phyloP scores from a whole-genome alignment of 345 rosid species.

The Bruguiera sexangula region DNA sequence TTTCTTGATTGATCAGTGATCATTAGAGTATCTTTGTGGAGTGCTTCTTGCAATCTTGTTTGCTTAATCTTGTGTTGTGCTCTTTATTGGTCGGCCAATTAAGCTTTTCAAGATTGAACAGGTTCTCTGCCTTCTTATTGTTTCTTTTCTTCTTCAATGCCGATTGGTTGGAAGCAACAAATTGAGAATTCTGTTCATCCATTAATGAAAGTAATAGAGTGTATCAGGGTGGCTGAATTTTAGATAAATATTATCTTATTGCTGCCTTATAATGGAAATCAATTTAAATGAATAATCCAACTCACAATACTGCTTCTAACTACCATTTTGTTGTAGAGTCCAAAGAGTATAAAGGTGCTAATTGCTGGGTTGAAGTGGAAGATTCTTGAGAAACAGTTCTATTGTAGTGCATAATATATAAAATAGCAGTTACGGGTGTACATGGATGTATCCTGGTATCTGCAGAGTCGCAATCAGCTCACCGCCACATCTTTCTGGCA shows the following conservation, averaged over 20 bases:
- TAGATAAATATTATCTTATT: background rate
- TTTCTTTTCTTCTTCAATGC: background rate
- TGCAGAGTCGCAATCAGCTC: conserved; percentile 23
- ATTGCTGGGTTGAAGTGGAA: conserved; percentile 12
- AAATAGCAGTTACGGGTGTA: conserved; percentile 12
- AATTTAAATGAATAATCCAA: background rate
- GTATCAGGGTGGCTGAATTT: too few relatives aligned
- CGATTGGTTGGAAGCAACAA: background rate
- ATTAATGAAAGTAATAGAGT: too few relatives aligned
- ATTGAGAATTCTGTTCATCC: conserved; percentile 5
- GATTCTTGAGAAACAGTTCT: background rate
- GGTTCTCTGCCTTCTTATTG: background rate
- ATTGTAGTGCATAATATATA: background rate
- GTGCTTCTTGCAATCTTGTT: background rate
- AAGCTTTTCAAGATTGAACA: background rate
- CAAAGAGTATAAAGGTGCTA: conserved; percentile 12
- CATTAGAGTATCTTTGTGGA: too few relatives aligned
- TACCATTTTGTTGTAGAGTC: conserved; percentile 11
- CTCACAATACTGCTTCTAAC: background rate
- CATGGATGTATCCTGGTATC: conserved; percentile 17
- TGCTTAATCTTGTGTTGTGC: background rate
- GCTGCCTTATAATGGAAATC: background rate
- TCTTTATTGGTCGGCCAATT: background rate
- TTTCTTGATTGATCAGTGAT: background rate
- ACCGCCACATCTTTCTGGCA: conserved; percentile 22